These are phyloP conservation scores for Blepharisma japonicum DNA, from an alignment of 73 alveolate species.

Conservation along the genomic window DNA sequence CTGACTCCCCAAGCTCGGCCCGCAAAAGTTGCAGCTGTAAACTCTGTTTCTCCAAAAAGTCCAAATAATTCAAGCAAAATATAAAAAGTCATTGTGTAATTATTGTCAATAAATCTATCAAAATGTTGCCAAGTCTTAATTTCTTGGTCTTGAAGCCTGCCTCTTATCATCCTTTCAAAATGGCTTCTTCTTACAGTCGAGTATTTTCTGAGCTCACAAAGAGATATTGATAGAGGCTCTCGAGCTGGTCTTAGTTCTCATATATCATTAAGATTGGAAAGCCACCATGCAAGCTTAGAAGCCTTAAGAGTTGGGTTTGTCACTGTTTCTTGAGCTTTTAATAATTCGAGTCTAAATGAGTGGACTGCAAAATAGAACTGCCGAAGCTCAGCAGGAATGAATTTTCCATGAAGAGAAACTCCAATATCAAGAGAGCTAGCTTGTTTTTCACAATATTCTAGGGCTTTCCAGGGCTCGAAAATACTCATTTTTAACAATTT, in stretches of 20 bases:
- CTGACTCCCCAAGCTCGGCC: slow-evolving; percentile 28
- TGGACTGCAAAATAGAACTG: neutral
- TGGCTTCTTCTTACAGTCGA: neutral
- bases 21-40: slow-evolving; percentile 1
- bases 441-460: slow-evolving; percentile 22
- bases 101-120: slow-evolving; percentile 22
- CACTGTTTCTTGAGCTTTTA: neutral
- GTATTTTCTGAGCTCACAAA: slow-evolving; percentile 10
- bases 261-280: neutral
- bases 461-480: slow-evolving; percentile 1
- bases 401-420: slow-evolving; percentile 1
- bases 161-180: slow-evolving; percentile 13
- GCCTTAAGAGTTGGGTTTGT: neutral
- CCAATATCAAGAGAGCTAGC: neutral
- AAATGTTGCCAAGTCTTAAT: neutral
- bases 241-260: neutral
- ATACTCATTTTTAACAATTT: slow-evolving; percentile 11
- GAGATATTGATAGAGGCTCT: slow-evolving; percentile 20
- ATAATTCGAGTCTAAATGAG: neutral
- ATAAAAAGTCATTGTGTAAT: slow-evolving; percentile 16
- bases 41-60: slow-evolving; percentile 1
- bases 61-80: neutral
- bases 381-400: slow-evolving; percentile 22
- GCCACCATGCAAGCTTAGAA: slow-evolving; percentile 23
- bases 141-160: neutral